Conservation (phyloP, 495 filamentous ascomycete genomes). For the Penicillium fimorum region DNA sequence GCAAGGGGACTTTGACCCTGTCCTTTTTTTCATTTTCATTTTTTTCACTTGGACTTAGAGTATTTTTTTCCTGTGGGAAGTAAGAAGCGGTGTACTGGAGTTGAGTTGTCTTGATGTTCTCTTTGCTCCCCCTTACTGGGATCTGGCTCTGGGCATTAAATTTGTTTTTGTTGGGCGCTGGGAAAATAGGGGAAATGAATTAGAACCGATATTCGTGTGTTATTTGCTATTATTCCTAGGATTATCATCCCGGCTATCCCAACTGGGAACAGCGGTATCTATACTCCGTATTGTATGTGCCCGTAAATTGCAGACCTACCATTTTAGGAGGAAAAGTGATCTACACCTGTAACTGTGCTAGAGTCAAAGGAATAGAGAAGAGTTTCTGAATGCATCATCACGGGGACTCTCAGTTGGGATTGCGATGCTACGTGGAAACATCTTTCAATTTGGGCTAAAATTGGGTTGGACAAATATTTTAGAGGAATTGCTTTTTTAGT, state of each 20-base stretch:
- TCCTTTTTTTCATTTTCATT: too few relatives aligned
- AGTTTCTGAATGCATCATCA: conserved; percentile 9
- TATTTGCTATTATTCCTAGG: conserved; percentile 8
- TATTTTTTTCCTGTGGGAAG: not conserved
- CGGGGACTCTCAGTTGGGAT: conserved; percentile 7
- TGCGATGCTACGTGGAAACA: conserved; percentile 13
- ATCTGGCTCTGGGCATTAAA: conserved; percentile 2
- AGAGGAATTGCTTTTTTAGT: not conserved
- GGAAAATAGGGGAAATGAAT: not conserved
- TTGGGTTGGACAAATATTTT: conserved; percentile 6
- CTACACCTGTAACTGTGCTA: not conserved
- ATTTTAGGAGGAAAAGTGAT: not conserved
- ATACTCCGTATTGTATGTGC: not conserved
- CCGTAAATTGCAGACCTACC: not conserved
- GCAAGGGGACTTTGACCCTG: not conserved
- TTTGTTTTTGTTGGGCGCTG: conserved; percentile 5
- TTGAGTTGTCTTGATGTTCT: conserved; percentile 6
- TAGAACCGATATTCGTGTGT: not conserved
- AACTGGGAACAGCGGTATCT: not conserved
- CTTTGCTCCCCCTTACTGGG: conserved; percentile 11
- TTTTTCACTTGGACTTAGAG: not conserved
- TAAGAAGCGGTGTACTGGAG: conserved; percentile 10
- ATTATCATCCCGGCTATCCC: conserved; percentile 1
- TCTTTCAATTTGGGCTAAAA: conserved; percentile 8
- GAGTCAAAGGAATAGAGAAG: not conserved